phyloP scores from a whole-genome alignment of 345 rosid species.

The Reutealis trisperma region DNA sequence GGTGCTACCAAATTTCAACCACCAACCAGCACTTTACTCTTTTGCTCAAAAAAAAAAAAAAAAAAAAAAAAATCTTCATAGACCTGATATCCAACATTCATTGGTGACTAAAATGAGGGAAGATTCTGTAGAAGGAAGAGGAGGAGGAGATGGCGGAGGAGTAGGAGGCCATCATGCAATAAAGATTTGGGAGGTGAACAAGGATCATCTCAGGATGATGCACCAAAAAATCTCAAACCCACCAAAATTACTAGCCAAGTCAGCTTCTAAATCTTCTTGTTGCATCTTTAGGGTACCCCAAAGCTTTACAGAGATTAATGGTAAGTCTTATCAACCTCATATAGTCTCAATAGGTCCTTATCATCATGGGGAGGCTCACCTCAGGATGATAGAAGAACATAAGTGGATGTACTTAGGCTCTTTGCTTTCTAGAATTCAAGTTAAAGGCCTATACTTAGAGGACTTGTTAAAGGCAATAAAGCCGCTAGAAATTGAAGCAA shows the following conservation, averaged over 20 bases:
- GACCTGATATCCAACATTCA: no score
- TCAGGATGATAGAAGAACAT: slow-evolving; percentile 76
- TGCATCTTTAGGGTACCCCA: slow-evolving; percentile 50
- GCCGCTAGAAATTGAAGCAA: slow-evolving; percentile 45
- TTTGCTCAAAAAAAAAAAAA: no score
- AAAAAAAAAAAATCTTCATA: no score
- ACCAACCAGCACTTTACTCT: no score
- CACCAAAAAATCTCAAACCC: slow-evolving; percentile 43
- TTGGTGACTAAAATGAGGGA: slow-evolving; percentile 5
- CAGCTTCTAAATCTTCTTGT: slow-evolving; percentile 46
- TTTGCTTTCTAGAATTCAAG: slow-evolving; percentile 40
- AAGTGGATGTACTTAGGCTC: slow-evolving; percentile 67
- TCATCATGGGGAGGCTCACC: slow-evolving; percentile 48
- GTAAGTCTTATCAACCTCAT: slow-evolving; percentile 60
- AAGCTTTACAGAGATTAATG: slow-evolving; percentile 53
- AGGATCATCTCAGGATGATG: slow-evolving; percentile 38
- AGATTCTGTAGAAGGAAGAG: slow-evolving; percentile 14
- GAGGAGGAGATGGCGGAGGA: slow-evolving; percentile 9
- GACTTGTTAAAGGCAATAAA: slow-evolving; percentile 43
- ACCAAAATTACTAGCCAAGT: slow-evolving; percentile 39
- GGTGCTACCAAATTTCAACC: no score
- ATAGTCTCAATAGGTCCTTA: slow-evolving; percentile 78
- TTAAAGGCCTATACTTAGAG: slow-evolving; percentile 36
- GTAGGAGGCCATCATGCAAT: slow-evolving; percentile 13
- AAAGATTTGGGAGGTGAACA: slow-evolving; percentile 32